phyloP scores from a whole-genome alignment of 2,329 filamentous ascomycete species.

The Blumeriella jaapii region DNA sequence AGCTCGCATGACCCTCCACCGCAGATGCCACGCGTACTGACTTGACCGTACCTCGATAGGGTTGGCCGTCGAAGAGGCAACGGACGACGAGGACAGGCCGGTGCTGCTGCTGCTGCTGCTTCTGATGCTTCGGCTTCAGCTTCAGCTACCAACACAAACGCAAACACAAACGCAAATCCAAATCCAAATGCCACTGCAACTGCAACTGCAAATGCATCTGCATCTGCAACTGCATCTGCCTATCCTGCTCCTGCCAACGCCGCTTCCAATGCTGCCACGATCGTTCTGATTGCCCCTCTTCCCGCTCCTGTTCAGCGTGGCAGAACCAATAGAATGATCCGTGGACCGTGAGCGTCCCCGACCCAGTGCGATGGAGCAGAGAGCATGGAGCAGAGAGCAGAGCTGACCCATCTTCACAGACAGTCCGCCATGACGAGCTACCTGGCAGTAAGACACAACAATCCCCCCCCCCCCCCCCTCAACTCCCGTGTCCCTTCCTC shows the following conservation, averaged over 20 bases:
- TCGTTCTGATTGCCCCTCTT: neutral
- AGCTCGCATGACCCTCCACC: too few species aligned
- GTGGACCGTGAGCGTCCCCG: slow-evolving; percentile 22
- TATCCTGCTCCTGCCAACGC: slow-evolving; percentile 2
- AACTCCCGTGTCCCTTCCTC: slow-evolving; percentile 17
- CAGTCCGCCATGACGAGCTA: slow-evolving; percentile 60
- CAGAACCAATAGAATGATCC: slow-evolving; percentile 17
- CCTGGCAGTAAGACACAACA: slow-evolving; percentile 41
- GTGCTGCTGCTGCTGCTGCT: too few species aligned
- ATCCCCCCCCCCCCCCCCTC: neutral
- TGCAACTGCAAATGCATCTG: slow-evolving; percentile 1
- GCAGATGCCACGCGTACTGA: too few species aligned
- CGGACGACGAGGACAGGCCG: too few species aligned
- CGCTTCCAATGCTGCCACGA: neutral
- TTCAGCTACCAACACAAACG: neutral
- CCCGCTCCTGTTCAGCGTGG: slow-evolving; percentile 5
- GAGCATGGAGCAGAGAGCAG: too few species aligned
- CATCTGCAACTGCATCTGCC: neutral
- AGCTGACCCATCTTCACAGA: slow-evolving; percentile 23
- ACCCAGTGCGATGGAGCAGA: too few species aligned
- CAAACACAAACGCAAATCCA: neutral
- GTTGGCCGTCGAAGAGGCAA: too few species aligned
- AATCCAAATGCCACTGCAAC: neutral
- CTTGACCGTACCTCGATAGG: too few species aligned
- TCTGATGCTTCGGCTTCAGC: neutral